phyloP scores from a whole-genome alignment of 805 yeast species.

The Barnettozyma pratensis region DNA sequence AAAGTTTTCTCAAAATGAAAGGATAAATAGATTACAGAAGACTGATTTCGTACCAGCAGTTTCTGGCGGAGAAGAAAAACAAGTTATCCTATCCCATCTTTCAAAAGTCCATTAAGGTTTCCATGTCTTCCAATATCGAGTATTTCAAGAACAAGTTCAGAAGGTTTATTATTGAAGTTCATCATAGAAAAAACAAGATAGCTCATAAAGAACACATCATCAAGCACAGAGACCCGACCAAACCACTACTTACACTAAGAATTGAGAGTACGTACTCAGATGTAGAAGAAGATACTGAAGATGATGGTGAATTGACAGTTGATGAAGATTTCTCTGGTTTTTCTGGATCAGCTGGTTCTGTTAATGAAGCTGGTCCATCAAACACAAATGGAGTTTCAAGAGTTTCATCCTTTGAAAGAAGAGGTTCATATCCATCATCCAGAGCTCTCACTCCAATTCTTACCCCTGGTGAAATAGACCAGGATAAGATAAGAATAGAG shows the following conservation, averaged over 20 bases:
- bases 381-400: not conserved
- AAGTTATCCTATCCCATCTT: not conserved
- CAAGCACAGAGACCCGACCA: conserved; percentile 5
- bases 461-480: not conserved
- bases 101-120: not conserved
- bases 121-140: conserved; percentile 3
- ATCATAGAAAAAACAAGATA: conserved; percentile 9
- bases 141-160: conserved; percentile 9
- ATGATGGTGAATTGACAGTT: not conserved
- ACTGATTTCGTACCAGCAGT: not conserved
- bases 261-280: not conserved
- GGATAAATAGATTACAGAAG: not conserved
- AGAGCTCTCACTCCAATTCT: not conserved
- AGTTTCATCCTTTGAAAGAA: conserved; percentile 3
- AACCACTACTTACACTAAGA: conserved; percentile 8
- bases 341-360: not conserved
- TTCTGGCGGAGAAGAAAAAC: not conserved
- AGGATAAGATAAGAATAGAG: not conserved
- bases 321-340: conserved; percentile 6
- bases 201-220: conserved; percentile 6
- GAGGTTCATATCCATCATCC: not conserved
- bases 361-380: not conserved
- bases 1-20: not conserved
- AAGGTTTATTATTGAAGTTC: conserved; percentile 10
- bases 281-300: not conserved